Evolutionary conservation across 441 rosid species (phyloP), one percentile per base, ranked within the genome.

Genomic region (Erysimum cheiri): DNA sequence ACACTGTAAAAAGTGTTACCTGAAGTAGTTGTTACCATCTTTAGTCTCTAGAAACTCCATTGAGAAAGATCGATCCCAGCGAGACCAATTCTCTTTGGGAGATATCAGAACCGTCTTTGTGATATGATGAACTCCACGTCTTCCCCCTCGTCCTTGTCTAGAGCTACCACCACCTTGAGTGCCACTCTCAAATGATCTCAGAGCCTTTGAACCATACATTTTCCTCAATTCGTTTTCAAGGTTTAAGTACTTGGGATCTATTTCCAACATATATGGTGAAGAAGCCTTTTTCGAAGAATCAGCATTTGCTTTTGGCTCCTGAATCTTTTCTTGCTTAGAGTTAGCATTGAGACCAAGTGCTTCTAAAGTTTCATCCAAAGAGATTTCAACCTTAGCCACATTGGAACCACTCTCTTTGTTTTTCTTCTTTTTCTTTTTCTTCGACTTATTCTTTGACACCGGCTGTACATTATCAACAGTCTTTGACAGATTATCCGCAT

Each of bases 401-500:
- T 37, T 76, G 44, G 80, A 57, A 36, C 73, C 62, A 57, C 62
- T 81, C 64, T 82, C 85, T 77, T 88, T 92, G 73, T 50, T 64
- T 73, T 83, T 93, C 87, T 90, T 93, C 84, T 88, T 89, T 56
- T 90, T 93, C 88, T 92, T 89, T 50, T 88, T 92, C 89, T 88
- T 92, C 13, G 84, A 80, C 83, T 85, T 85, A 60, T 77, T 86
- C 54, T 83, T 78, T 29, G 80, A 55, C 29, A 79, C 43, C 1
- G 55, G 66, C 47, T 69, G 31, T 29, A 46, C 28, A 47, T 49
- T 57, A 57, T 69, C 75, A 72, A 41, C 69, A 0, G 6, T 58
- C 24, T 44, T 11, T 24, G 69, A 61, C 28, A 33, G 8, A 17
- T 56, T 9, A 56, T 56, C 43, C 71, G 54, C 83, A 49, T 43